Evolutionary conservation across 768 basidiomycete species (phyloP).

Genomic region (Russula abietina): DNA sequence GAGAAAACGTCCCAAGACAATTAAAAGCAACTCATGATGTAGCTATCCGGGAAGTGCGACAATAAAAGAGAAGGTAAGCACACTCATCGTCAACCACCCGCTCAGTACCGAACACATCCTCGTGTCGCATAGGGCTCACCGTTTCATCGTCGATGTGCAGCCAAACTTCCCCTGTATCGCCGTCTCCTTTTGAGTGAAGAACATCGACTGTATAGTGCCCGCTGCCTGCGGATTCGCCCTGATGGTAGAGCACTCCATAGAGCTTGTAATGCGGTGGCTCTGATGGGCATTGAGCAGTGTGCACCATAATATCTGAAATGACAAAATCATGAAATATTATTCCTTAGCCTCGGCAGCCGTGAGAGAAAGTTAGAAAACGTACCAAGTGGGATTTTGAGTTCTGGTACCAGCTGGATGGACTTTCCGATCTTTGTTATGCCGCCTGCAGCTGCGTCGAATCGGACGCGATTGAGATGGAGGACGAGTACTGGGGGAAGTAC

Average conservation of each 20-base stretch:
- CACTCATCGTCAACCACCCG: no score
- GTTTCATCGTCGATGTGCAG: no score
- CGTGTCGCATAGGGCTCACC: no score
- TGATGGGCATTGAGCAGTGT: slow-evolving; percentile 41
- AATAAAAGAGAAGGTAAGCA: no score
- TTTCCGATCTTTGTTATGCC: slow-evolving; percentile 86
- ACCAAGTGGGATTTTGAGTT: slow-evolving; percentile 73
- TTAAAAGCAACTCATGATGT: no score
- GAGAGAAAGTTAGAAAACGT: slow-evolving; percentile 21
- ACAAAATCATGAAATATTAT: background rate
- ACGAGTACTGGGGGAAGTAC: slow-evolving; percentile 77
- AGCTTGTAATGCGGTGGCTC: slow-evolving; percentile 58
- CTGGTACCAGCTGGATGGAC: slow-evolving; percentile 67
- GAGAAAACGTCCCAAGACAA: no score
- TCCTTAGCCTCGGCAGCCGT: background rate
- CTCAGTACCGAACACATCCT: no score
- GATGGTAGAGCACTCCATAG: slow-evolving; percentile 90
- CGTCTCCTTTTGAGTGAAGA: slow-evolving; percentile 62
- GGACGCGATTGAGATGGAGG: slow-evolving; percentile 80
- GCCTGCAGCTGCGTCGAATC: slow-evolving; percentile 67
- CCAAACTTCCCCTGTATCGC: slow-evolving; percentile 14
- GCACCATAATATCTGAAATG: slow-evolving; percentile 27
- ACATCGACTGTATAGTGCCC: slow-evolving; percentile 96
- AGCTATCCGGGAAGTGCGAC: no score
- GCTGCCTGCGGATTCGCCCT: slow-evolving; percentile 82